Conservation (phyloP, 768 basidiomycete genomes). For the Trametes cingulata region DNA sequence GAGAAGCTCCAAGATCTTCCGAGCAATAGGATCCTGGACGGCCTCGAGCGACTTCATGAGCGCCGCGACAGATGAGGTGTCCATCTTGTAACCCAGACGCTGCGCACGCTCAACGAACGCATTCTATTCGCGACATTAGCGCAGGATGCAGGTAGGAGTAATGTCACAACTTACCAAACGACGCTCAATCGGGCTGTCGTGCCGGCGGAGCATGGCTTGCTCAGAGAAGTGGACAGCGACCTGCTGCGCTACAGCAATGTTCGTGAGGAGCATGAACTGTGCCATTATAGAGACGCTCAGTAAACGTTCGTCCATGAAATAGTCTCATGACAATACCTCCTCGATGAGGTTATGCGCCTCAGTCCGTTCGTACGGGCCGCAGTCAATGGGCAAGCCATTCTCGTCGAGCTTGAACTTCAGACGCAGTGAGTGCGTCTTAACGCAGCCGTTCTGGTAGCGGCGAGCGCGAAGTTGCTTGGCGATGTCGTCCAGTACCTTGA, state of each 20-base stretch:
- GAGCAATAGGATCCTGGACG: conserved; percentile 71
- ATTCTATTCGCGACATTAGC: conserved; percentile 46
- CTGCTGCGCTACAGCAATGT: conserved; percentile 87
- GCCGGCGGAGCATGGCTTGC: conserved; percentile 93
- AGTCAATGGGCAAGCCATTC: conserved; percentile 77
- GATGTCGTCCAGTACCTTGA: conserved; percentile 65
- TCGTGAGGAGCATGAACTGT: conserved; percentile 93
- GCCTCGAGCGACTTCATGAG: conserved; percentile 84
- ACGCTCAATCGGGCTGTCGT: conserved; percentile 90
- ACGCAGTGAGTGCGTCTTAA: conserved; percentile 67
- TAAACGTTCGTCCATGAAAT: not conserved
- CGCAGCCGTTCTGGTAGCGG: conserved; percentile 79
- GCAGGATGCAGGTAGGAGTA: not conserved
- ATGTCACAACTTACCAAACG: conserved; percentile 61
- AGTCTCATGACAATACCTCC: conserved; percentile 56
- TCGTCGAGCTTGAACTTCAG: conserved; percentile 82
- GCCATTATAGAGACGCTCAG: conserved; percentile 6
- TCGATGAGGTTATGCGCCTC: conserved; percentile 85
- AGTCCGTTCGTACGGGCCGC: conserved; percentile 57
- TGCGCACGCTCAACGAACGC: conserved; percentile 79
- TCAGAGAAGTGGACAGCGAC: conserved; percentile 94
- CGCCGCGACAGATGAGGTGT: conserved; percentile 74
- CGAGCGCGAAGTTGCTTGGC: conserved; percentile 70
- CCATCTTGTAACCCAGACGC: conserved; percentile 81
- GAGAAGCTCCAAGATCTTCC: conserved; percentile 77